These are phyloP conservation scores for Metschnikowia matae DNA, from an alignment of 805 yeast genomes.

Conservation along the genomic window DNA sequence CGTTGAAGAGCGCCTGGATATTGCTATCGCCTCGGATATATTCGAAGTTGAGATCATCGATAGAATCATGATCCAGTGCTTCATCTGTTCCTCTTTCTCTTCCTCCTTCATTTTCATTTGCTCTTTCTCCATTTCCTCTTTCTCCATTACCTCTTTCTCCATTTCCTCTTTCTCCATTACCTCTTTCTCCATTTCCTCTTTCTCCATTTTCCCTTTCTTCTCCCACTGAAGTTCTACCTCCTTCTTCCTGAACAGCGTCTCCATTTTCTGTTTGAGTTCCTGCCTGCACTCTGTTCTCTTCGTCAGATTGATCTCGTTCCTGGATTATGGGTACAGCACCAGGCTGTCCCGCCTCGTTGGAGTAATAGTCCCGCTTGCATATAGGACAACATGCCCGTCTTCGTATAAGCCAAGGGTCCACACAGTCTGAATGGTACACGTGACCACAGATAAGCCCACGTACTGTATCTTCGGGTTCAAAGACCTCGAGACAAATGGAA, in stretches of 20 bases:
- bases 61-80: slow-evolving; percentile 1
- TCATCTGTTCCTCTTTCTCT: not conserved
- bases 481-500: slow-evolving; percentile 70
- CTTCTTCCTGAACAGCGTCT: not conserved
- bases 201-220: no score
- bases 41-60: slow-evolving; percentile 24
- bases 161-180: not conserved
- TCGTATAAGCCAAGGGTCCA: slow-evolving; percentile 76
- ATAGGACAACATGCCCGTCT: slow-evolving; percentile 80
- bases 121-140: no score
- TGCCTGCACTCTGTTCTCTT: not conserved
- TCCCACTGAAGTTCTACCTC: no score
- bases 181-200: not conserved
- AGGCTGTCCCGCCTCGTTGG: slow-evolving; percentile 1
- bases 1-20: slow-evolving; percentile 35
- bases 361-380: slow-evolving; percentile 65
- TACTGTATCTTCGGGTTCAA: slow-evolving; percentile 59
- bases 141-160: no score
- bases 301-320: not conserved
- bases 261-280: no score
- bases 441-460: slow-evolving; percentile 80
- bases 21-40: slow-evolving; percentile 35
- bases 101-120: not conserved
- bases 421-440: slow-evolving; percentile 73
- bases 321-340: slow-evolving; percentile 1